Evolutionary conservation across 768 basidiomycete species (phyloP), one percentile per base, ranked within the genome.

Genomic region (Gyrodon lividus): DNA sequence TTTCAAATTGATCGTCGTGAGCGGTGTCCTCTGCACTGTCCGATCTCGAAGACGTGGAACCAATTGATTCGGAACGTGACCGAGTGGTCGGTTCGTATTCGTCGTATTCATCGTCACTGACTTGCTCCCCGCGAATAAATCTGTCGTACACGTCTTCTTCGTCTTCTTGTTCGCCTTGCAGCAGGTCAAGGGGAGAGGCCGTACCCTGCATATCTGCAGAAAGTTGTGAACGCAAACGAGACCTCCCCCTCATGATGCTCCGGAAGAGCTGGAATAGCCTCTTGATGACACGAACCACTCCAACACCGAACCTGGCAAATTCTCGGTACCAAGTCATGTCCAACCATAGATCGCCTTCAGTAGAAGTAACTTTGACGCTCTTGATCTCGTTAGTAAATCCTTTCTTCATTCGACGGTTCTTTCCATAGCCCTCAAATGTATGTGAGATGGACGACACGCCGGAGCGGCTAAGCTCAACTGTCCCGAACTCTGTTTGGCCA

Each of bases 101-200:
- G 14, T 73, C 74, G 14, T 74, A 75, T 46, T 78, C 77, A 43
- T 79, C 78, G 50, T 80, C 80, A 51, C 70, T 74, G 16, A 81
- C 60, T 6, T 61, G 70, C 47, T 87, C 85, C 10, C 84, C 87
- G 14, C 77, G 72, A 54, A 87, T 67, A 58, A 89, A 88, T 28
- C 78, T 72, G 51, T 69, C 65, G 62, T 87, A 87, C 2, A 77
- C 51, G 33, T 75, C 73, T 23, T 61, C 68, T 5, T 75, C 74
- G 20, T 57, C 70, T 39, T 54, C 55, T n/a, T 57, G 60, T 22
- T 33, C 57, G 28, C 22, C 33, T 23, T 51, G 55, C 12, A 17
- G 17, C 43, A 41, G 43, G 38, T 50, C 59, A 46, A 49, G 54
- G 38, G n/a, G 34, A 24, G 28, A 20, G 47, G 23, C 34, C 20